A percentile compares a stretch with the other conserved stretches of the same genome.
Evolutionary conservation across 768 basidiomycete genomes (phyloP).

Genomic region (Cubamyces sp.): DNA sequence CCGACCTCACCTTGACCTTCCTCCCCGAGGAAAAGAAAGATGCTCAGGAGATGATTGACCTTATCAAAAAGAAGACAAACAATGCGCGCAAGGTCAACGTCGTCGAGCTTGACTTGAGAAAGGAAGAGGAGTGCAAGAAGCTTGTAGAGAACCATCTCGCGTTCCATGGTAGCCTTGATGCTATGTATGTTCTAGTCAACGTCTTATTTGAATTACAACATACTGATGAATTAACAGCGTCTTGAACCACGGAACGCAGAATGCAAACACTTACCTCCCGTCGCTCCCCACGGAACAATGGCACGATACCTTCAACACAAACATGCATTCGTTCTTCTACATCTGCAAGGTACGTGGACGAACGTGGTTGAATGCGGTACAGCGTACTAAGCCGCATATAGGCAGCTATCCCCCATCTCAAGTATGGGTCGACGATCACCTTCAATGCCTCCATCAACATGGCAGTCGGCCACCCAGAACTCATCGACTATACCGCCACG

Average conservation of each 20-base stretch:
- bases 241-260: slow-evolving; percentile 50
- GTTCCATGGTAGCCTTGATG: slow-evolving; percentile 42
- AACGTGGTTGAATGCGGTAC: not conserved
- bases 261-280: slow-evolving; percentile 41
- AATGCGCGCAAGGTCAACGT: slow-evolving; percentile 42
- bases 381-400: not conserved
- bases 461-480: slow-evolving; percentile 47
- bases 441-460: slow-evolving; percentile 51
- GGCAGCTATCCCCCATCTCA: slow-evolving; percentile 49
- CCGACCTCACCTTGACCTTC: slow-evolving; percentile 38
- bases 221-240: slow-evolving; percentile 31
- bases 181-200: slow-evolving; percentile 38
- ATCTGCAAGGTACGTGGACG: slow-evolving; percentile 37
- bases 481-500: slow-evolving; percentile 58
- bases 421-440: slow-evolving; percentile 44
- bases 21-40: slow-evolving; percentile 44
- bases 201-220: not conserved
- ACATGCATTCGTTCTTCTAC: slow-evolving; percentile 52
- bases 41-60: slow-evolving; percentile 39
- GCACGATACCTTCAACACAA: slow-evolving; percentile 44
- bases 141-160: slow-evolving; percentile 45
- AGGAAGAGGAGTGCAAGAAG: slow-evolving; percentile 42
- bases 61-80: slow-evolving; percentile 44
- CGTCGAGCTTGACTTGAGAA: slow-evolving; percentile 43
- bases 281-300: slow-evolving; percentile 46